phyloP scores from a whole-genome alignment of 495 filamentous ascomycete species.

The Talaromyces adpressus region DNA sequence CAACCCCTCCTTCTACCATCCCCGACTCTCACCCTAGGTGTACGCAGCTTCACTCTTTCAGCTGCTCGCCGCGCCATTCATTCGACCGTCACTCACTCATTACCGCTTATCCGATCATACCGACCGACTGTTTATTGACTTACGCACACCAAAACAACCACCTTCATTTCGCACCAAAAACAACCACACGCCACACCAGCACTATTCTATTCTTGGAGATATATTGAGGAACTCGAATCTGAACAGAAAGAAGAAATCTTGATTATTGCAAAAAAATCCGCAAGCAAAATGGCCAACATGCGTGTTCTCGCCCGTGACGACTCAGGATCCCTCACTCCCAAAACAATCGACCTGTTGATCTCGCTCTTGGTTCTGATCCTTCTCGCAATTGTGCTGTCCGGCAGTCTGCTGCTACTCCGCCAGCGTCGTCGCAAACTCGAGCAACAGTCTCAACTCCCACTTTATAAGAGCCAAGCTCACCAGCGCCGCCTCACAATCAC shows the following conservation, averaged over 20 bases:
- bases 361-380: constrained; percentile 71
- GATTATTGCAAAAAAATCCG: neutral
- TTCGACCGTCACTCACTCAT: constrained; percentile 22
- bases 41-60: constrained; percentile 89
- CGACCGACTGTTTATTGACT: neutral
- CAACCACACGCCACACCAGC: neutral
- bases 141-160: constrained; percentile 1
- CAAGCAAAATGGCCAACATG: constrained; percentile 34
- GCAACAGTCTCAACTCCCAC: constrained; percentile 43
- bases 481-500: constrained; percentile 64
- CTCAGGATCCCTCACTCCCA: constrained; percentile 39
- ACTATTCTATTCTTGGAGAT: neutral
- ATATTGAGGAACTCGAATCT: neutral
- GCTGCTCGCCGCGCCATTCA: constrained; percentile 51
- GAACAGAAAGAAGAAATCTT: neutral
- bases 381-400: constrained; percentile 57
- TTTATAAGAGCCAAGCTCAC: constrained; percentile 47
- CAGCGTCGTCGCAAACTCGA: constrained; percentile 48
- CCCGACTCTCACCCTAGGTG: constrained; percentile 27
- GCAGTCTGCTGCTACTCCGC: constrained; percentile 62
- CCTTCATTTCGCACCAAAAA: neutral
- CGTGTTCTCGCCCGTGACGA: constrained; percentile 45
- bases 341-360: constrained; percentile 69
- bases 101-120: constrained; percentile 11
- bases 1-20: constrained; percentile 16